Conservation (phyloP, 139 green algal species). For the Spirogloea muscicola region DNA sequence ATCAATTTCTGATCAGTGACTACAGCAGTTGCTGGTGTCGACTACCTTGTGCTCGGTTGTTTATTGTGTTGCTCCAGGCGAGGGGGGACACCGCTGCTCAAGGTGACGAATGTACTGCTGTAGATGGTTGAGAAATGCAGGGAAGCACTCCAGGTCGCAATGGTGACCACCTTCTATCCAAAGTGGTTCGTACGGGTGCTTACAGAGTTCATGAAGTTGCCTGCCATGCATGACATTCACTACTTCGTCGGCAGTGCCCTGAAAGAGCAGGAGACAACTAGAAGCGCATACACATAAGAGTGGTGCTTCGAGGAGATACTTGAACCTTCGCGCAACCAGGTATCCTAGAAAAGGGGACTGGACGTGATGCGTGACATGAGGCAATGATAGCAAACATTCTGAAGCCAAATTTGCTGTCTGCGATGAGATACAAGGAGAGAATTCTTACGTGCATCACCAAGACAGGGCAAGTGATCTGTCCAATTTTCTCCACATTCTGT, state of each 20-base stretch:
- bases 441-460: slow-evolving; percentile 42
- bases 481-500: slow-evolving; percentile 49
- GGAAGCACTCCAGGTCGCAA: slow-evolving; percentile 62
- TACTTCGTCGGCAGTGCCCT: slow-evolving; percentile 65
- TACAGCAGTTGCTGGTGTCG: too few species aligned
- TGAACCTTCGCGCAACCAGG: too few species aligned
- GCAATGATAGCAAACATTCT: not conserved
- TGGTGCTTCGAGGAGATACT: not conserved
- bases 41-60: too few species aligned
- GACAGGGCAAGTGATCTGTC: slow-evolving; percentile 35
- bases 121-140: slow-evolving; percentile 62
- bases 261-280: too few species aligned
- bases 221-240: slow-evolving; percentile 74
- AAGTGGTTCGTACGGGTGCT: slow-evolving; percentile 61
- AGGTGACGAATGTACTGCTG: slow-evolving; percentile 53
- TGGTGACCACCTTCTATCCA: slow-evolving; percentile 60
- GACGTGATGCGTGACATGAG: not conserved
- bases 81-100: slow-evolving; percentile 18
- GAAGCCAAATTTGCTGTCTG: not conserved
- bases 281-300: too few species aligned
- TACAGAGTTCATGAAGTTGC: slow-evolving; percentile 53
- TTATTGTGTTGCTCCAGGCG: too few species aligned
- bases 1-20: too few species aligned
- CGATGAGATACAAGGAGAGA: not conserved
- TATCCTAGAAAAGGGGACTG: not conserved